Evolutionary conservation across 2,329 filamentous ascomycete species (phyloP).

Genomic region (Microdochium bolleyi): DNA sequence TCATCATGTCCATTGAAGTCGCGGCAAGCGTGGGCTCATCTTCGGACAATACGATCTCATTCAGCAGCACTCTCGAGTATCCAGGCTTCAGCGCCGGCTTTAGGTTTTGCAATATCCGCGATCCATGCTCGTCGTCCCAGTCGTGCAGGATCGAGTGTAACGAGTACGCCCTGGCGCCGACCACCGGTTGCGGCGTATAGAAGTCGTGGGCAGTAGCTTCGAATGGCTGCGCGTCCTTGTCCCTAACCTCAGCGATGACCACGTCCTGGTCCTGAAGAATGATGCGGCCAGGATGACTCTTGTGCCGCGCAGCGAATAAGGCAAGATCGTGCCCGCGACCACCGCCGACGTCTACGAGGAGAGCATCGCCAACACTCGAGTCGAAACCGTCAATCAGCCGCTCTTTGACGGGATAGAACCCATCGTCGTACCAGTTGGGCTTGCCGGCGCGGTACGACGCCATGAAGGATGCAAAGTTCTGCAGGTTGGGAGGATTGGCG

Average conservation of each 20-base stretch:
- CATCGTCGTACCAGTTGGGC: slow-evolving; percentile 24
- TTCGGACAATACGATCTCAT: slow-evolving; percentile 29
- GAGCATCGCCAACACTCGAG: slow-evolving; percentile 13
- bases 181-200: slow-evolving; percentile 19
- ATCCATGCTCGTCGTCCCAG: slow-evolving; percentile 24
- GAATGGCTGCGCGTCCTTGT: slow-evolving; percentile 1
- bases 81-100: slow-evolving; percentile 17
- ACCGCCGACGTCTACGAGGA: slow-evolving; percentile 31
- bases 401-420: slow-evolving; percentile 10
- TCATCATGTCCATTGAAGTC: slow-evolving; percentile 16
- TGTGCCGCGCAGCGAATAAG: slow-evolving; percentile 19
- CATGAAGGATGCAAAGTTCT: slow-evolving; percentile 27
- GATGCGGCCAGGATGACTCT: slow-evolving; percentile 20
- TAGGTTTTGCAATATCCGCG: slow-evolving; percentile 21
- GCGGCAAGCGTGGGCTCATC: slow-evolving; percentile 11
- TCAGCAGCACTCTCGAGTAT: slow-evolving; percentile 29
- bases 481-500: slow-evolving; percentile 22
- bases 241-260: slow-evolving; percentile 5
- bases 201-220: slow-evolving; percentile 15
- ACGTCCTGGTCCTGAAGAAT: slow-evolving; percentile 26
- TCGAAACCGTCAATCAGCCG: slow-evolving; percentile 9
- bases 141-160: slow-evolving; percentile 25
- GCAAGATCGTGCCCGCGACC: slow-evolving; percentile 28
- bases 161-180: slow-evolving; percentile 18
- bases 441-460: slow-evolving; percentile 26